Conservation (phyloP, 139 green algal genomes). For the Micractinium conductrix region DNA sequence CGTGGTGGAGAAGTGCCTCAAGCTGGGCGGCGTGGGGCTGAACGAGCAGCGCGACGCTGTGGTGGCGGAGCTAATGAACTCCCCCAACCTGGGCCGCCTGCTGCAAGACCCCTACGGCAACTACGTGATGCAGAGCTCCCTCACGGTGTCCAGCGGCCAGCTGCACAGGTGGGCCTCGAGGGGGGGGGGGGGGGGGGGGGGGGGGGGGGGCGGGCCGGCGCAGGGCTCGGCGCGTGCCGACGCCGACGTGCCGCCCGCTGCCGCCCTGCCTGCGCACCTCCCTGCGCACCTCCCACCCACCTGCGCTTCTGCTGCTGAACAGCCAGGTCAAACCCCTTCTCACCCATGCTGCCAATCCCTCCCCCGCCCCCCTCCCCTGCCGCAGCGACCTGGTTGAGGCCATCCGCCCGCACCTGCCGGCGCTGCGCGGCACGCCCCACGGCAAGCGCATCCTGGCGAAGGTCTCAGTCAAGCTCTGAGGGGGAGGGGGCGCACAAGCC, state of each 20-base stretch:
- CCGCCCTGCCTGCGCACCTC: neutral
- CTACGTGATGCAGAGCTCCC: slow-evolving; percentile 88
- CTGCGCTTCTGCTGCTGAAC: neutral
- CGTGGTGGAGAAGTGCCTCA: slow-evolving; percentile 99
- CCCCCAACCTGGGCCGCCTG: slow-evolving; percentile 79
- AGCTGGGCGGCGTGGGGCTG: slow-evolving; percentile 79
- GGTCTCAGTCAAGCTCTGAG: slow-evolving; percentile 67
- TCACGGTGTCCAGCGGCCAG: slow-evolving; percentile 56
- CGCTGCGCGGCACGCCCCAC: slow-evolving; percentile 91
- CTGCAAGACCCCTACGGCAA: slow-evolving; percentile 96
- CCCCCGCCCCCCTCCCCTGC: neutral
- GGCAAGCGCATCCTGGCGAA: slow-evolving; percentile 96
- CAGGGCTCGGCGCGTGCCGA: too few species aligned
- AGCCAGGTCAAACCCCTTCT: too few species aligned
- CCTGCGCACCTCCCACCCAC: neutral
- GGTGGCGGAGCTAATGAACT: slow-evolving; percentile 85
- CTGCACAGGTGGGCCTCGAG: slow-evolving; percentile 61
- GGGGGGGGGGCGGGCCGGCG: too few species aligned
- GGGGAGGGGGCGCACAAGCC: neutral
- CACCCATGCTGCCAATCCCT: neutral
- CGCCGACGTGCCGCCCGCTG: neutral
- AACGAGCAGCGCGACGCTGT: slow-evolving; percentile 79
- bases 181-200: too few species aligned
- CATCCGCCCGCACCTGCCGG: slow-evolving; percentile 90
- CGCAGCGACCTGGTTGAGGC: slow-evolving; percentile 81